phyloP scores from a whole-genome alignment of 345 rosid species.

The Melaleuca alternifolia region DNA sequence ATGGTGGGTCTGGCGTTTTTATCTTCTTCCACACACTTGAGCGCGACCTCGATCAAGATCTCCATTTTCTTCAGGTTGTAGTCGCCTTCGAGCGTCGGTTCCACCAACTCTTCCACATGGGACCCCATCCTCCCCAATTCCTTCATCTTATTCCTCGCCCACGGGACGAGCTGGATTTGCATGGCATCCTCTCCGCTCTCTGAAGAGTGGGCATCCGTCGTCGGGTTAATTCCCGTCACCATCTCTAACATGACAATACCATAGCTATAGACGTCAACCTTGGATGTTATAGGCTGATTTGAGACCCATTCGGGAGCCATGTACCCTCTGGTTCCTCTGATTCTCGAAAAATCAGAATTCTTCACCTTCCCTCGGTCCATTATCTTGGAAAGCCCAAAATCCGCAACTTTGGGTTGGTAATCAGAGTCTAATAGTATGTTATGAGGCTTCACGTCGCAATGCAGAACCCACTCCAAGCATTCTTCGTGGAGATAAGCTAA shows the following conservation, averaged over 20 bases:
- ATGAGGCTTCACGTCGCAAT: constrained; percentile 17
- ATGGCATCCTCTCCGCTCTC: not conserved
- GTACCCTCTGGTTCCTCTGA: constrained; percentile 19
- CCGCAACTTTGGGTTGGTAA: constrained; percentile 11
- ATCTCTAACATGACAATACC: constrained; percentile 31
- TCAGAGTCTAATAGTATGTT: constrained; percentile 12
- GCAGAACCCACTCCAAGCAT: constrained; percentile 21
- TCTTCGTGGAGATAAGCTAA: constrained; percentile 28
- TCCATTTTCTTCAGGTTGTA: constrained; percentile 6
- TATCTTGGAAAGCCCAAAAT: constrained; percentile 22
- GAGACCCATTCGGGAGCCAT: constrained; percentile 22
- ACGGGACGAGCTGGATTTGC: constrained; percentile 9
- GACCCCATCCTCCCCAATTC: not conserved
- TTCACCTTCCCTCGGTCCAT: not conserved
- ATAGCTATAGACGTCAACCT: constrained; percentile 35
- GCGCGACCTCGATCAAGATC: constrained; percentile 7
- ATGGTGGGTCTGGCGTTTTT: constrained; percentile 20
- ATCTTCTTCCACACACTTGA: constrained; percentile 22
- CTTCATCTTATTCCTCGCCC: constrained; percentile 14
- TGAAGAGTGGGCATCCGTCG: not conserved
- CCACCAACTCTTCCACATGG: constrained; percentile 12
- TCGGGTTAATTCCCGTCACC: constrained; percentile 14
- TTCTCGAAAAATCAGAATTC: constrained; percentile 3
- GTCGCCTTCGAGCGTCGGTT: not conserved
- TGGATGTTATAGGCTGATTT: constrained; percentile 2